A percentile compares a stretch with the other conserved stretches of the same genome.
Evolutionary conservation across 2,329 filamentous ascomycete genomes (phyloP).

Genomic region (Fusarium sp.): DNA sequence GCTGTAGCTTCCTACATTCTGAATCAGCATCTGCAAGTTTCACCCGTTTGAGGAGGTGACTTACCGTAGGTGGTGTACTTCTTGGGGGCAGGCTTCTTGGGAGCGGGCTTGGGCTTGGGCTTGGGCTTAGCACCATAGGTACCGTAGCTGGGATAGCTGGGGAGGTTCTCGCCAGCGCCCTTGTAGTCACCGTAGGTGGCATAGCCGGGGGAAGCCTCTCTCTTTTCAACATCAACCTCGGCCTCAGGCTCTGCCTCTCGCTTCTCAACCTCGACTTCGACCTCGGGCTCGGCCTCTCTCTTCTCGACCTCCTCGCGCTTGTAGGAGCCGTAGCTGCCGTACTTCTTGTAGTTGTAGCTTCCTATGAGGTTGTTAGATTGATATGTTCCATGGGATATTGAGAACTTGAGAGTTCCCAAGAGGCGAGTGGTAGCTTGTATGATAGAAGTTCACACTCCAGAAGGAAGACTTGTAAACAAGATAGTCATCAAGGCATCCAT

Average conservation of each 20-base stretch:
- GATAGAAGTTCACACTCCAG: neutral
- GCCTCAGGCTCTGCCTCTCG: conserved; percentile 5
- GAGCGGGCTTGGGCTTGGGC: conserved; percentile 1
- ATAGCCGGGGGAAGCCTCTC: neutral
- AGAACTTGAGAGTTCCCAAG: neutral
- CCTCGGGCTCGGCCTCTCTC: conserved; percentile 8
- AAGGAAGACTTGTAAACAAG: neutral
- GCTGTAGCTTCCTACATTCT: conserved; percentile 1
- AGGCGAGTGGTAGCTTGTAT: neutral
- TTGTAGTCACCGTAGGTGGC: conserved; percentile 4
- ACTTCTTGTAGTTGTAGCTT: conserved; percentile 28
- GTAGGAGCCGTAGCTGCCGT: conserved; percentile 16
- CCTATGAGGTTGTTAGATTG: neutral
- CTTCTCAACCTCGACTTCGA: conserved; percentile 4
- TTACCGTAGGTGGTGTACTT: conserved; percentile 4
- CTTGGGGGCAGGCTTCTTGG: conserved; percentile 5
- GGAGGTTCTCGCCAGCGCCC: neutral
- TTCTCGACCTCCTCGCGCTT: conserved; percentile 14
- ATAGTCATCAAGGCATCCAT: neutral
- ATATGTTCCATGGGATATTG: neutral
- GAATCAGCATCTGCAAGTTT: neutral
- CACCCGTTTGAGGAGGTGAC: neutral
- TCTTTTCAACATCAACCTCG: conserved; percentile 3
- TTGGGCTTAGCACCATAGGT: conserved; percentile 3
- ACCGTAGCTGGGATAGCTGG: conserved; percentile 6